Evolutionary conservation across 169 alveolate species (phyloP), one percentile per base, ranked within the genome.

Genomic region (Plasmodium yoelii): DNA sequence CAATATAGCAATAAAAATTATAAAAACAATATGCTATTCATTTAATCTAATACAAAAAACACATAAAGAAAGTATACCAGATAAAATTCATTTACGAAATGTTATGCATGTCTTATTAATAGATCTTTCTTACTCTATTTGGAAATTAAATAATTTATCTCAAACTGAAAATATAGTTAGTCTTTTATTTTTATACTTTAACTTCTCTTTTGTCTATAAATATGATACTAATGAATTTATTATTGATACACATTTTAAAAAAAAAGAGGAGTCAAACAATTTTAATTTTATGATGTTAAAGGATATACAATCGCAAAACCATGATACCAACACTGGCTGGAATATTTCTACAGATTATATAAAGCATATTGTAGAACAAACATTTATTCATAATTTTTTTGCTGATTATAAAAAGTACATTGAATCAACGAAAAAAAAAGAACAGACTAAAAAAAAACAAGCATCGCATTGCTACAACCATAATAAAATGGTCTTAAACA

Each of bases 151-250:
- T 15, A 24, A 51, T 18, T 67, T 56, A 18, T 59, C 26, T 19
- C 19, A 80, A 65, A 51, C 61, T 22, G 90, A 80, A 65, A 80
- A 80, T 49, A 71, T 80, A n/a, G 26, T 67, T 18, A 55, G 84
- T 55, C 72, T 65, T 26, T 13, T 80, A 10, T 47, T 65, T 67
- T 46, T 80, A 28, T 80, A 80, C 61, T 56, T 80, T 68, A 65
- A 82, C 63, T 80, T 80, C 56, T 80, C 82, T 26, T 80, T 80
- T 55, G 13, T 80, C 34, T 80, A 80, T 67, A 80, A 80, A 26
- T 80, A 51, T 39, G 39, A 42, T 8, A n/a, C 49, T 44, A 80
- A 80, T 80, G 90, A 80, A 51, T 80, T 80, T 71, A 53, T 80
- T 59, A 80, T 80, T 59, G 90, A 80, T 47, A 80, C 63, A 24